Percentiles rank a stretch among this genome's conserved stretches.
These are phyloP conservation scores for Canariomyces notabilis DNA, from an alignment of 2,329 filamentous ascomycete genomes.

Conservation along the genomic window DNA sequence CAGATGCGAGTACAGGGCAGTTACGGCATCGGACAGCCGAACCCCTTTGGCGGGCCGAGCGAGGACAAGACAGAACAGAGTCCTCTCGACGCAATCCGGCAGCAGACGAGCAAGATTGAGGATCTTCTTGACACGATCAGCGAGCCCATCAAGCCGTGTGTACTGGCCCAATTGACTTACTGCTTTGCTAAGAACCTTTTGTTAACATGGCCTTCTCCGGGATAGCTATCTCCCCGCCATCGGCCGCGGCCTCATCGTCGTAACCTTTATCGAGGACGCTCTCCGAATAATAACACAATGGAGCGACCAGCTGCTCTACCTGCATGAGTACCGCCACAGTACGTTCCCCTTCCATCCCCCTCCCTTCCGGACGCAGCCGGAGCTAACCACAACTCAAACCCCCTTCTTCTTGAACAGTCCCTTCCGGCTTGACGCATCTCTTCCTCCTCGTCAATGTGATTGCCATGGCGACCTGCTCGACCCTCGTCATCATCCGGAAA, in stretches of 20 bases:
- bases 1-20: conserved; percentile 63
- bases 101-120: conserved; percentile 98
- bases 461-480: conserved; percentile 77
- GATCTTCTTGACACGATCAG: conserved; percentile 81
- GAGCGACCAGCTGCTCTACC: conserved; percentile 88
- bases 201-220: conserved; percentile 22
- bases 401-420: no score
- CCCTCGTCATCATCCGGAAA: conserved; percentile 84
- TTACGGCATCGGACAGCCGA: conserved; percentile 73
- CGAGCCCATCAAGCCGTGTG: conserved; percentile 92
- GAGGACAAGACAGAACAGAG: conserved; percentile 60
- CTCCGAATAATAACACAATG: conserved; percentile 96
- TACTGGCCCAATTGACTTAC: background rate
- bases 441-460: conserved; percentile 90
- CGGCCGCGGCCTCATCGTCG: conserved; percentile 94
- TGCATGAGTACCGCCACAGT: conserved; percentile 91
- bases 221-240: conserved; percentile 85
- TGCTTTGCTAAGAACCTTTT: background rate
- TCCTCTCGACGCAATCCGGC: conserved; percentile 80
- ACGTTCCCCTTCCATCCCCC: conserved; percentile 38
- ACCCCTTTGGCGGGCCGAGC: conserved; percentile 60
- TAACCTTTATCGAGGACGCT: conserved; percentile 96
- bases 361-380: background rate
- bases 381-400: conserved; percentile 11
- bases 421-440: conserved; percentile 78